Percentiles rank a stretch among this genome's conserved stretches.
phyloP scores from a whole-genome alignment of 2,329 filamentous ascomycete species.

The Aureobasidium leucospermi region DNA sequence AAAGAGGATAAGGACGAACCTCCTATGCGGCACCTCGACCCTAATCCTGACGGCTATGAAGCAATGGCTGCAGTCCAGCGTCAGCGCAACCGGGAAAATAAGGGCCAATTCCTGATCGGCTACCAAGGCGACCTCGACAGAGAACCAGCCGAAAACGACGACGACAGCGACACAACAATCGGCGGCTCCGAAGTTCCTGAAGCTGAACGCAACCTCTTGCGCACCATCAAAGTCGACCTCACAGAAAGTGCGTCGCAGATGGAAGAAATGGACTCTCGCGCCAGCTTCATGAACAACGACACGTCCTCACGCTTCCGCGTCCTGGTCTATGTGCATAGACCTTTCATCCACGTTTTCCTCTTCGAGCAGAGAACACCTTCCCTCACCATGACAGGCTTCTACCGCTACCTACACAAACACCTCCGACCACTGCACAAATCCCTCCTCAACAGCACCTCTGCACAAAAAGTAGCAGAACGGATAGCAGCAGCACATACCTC shows the following conservation, averaged over 20 bases:
- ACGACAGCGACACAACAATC: slow-evolving; percentile 24
- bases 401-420: slow-evolving; percentile 45
- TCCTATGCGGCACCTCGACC: slow-evolving; percentile 24
- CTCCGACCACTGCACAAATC: slow-evolving; percentile 41
- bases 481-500: slow-evolving; percentile 28
- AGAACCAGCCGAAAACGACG: slow-evolving; percentile 35
- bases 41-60: slow-evolving; percentile 32
- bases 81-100: slow-evolving; percentile 36
- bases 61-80: slow-evolving; percentile 57
- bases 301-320: slow-evolving; percentile 47
- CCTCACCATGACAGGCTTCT: slow-evolving; percentile 37
- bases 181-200: slow-evolving; percentile 18
- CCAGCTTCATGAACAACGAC: not conserved
- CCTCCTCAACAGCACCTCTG: slow-evolving; percentile 36
- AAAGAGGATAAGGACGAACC: slow-evolving; percentile 17
- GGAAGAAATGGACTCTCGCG: not conserved
- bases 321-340: slow-evolving; percentile 63
- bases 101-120: slow-evolving; percentile 60
- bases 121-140: slow-evolving; percentile 58
- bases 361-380: slow-evolving; percentile 57
- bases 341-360: slow-evolving; percentile 71
- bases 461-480: slow-evolving; percentile 34
- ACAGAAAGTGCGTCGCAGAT: not conserved
- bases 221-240: slow-evolving; percentile 62
- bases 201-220: slow-evolving; percentile 49